A percentile compares a stretch with the other conserved stretches of the same genome.
phyloP scores from a whole-genome alignment of 2,329 filamentous ascomycete species.

The Eutypa lata region DNA sequence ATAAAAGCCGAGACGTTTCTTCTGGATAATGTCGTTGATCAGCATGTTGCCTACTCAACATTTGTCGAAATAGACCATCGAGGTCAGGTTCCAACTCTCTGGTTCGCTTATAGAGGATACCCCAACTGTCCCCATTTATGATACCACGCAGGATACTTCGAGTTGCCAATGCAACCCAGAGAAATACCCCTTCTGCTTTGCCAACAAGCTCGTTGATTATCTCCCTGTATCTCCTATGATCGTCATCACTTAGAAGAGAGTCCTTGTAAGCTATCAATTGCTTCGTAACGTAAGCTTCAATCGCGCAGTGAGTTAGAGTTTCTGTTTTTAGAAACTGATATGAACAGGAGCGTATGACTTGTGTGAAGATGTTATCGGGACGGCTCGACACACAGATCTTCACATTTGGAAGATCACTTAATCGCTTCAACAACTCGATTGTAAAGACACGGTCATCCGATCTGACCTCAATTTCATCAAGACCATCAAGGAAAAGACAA shows the following conservation, averaged over 20 bases:
- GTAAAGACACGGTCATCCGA: conserved; percentile 1
- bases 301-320: conserved; percentile 1
- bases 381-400: conserved; percentile 11
- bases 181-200: neutral
- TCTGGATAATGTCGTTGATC: neutral
- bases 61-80: neutral
- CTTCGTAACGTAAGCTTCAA: neutral
- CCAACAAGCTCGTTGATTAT: neutral
- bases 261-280: neutral
- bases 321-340: conserved; percentile 5
- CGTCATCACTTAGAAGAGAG: neutral
- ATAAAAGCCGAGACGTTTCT: neutral
- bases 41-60: neutral
- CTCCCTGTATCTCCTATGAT: neutral
- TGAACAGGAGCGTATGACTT: neutral
- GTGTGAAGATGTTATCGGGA: conserved; percentile 6
- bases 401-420: conserved; percentile 4
- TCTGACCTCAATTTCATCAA: conserved; percentile 9
- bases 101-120: neutral
- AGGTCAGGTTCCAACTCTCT: neutral
- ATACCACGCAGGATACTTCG: neutral
- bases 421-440: conserved; percentile 2
- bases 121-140: neutral
- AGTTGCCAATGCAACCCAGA: neutral
- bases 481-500: conserved; percentile 11